Conservation (phyloP, 495 filamentous ascomycete species). For the Neohortaea acidophila region DNA sequence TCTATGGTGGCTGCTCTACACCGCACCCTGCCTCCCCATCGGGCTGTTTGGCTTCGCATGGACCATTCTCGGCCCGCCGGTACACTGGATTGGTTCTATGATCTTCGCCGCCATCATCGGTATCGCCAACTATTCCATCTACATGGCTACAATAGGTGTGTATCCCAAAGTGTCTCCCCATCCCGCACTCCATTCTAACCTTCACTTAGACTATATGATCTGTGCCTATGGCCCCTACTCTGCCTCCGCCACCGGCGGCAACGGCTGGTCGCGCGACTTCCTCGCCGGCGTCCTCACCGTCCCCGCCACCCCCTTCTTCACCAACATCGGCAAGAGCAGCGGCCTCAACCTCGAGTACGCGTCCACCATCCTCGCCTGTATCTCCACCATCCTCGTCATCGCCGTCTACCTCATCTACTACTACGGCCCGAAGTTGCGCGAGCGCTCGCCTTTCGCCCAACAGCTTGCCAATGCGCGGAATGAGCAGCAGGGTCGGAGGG, state of each 20-base stretch:
- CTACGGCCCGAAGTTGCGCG: conserved; percentile 52
- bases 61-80: conserved; percentile 41
- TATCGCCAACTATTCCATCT: conserved; percentile 52
- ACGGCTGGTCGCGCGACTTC: conserved; percentile 65
- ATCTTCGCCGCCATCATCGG: conserved; percentile 49
- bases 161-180: too few relatives aligned
- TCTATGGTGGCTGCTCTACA: conserved; percentile 42
- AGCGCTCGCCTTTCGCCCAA: conserved; percentile 60
- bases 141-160: conserved; percentile 71
- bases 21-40: conserved; percentile 49
- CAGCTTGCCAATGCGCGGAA: conserved; percentile 14
- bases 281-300: conserved; percentile 65
- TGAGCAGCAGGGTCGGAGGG: conserved; percentile 13
- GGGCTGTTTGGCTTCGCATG: conserved; percentile 57
- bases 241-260: conserved; percentile 63
- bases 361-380: conserved; percentile 55
- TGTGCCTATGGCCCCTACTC: conserved; percentile 63
- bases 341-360: conserved; percentile 50
- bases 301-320: conserved; percentile 55
- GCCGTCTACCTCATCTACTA: conserved; percentile 68
- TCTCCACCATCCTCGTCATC: conserved; percentile 52
- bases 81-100: conserved; percentile 53
- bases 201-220: conserved; percentile 89
- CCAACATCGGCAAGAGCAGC: conserved; percentile 37
- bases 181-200: too few relatives aligned